Evolutionary conservation across 2,329 filamentous ascomycete genomes (phyloP).

Genomic region (Talaromyces sp.): DNA sequence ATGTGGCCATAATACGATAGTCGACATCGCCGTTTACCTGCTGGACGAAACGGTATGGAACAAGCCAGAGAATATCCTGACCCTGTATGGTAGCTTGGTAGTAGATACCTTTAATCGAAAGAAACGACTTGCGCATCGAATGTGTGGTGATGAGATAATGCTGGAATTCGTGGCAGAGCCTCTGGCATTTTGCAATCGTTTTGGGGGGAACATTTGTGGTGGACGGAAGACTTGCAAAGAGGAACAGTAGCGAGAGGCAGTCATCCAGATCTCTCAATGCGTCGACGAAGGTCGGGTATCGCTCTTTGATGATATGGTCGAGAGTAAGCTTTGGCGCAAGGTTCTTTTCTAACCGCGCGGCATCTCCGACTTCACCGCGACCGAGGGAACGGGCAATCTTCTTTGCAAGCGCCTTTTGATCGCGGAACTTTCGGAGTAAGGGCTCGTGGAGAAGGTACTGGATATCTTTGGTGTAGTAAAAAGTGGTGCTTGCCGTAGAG

Average conservation of each 20-base stretch:
- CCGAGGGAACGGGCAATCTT: slow-evolving; percentile 94
- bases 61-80: slow-evolving; percentile 94
- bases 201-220: slow-evolving; percentile 86
- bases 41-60: slow-evolving; percentile 98
- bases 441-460: slow-evolving; percentile 98
- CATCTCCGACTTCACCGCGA: slow-evolving; percentile 85
- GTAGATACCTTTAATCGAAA: slow-evolving; percentile 99
- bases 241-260: slow-evolving; percentile 92
- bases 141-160: slow-evolving; percentile 94
- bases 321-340: slow-evolving; percentile 86
- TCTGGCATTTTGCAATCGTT: slow-evolving; percentile 93
- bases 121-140: slow-evolving; percentile 89
- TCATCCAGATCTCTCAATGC: slow-evolving; percentile 93
- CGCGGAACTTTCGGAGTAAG: slow-evolving; percentile 88
- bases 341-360: slow-evolving; percentile 84
- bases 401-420: slow-evolving; percentile 95
- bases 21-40: slow-evolving; percentile 90
- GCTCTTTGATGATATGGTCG: slow-evolving; percentile 95
- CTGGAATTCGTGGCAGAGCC: slow-evolving; percentile 91
- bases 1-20: slow-evolving; percentile 98
- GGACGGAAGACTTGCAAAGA: slow-evolving; percentile 94
- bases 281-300: slow-evolving; percentile 95
- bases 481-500: slow-evolving; percentile 86
- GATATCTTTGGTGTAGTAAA: slow-evolving; percentile 91
- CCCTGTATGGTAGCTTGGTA: slow-evolving; percentile 97